A percentile compares a stretch with the other conserved stretches of the same genome.
Conservation (phyloP, 116 monocot species). For the Cymodocea nodosa region DNA sequence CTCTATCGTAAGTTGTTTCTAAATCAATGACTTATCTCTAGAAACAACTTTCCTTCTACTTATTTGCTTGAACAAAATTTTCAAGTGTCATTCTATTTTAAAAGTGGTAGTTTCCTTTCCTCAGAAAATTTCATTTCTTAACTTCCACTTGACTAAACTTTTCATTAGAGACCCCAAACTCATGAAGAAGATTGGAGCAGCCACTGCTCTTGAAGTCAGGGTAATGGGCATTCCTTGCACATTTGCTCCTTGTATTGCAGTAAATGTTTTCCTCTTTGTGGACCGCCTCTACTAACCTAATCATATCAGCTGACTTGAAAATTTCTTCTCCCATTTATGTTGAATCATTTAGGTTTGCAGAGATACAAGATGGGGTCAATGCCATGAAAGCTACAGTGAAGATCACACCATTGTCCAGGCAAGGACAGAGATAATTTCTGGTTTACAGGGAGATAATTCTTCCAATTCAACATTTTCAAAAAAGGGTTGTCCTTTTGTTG, state of each 20-base stretch:
- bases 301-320: too few relatives aligned
- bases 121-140: too few relatives aligned
- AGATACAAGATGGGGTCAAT: slow-evolving; percentile 65
- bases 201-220: slow-evolving; percentile 57
- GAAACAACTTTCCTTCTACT: too few relatives aligned
- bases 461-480: slow-evolving; percentile 7
- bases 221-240: slow-evolving; percentile 55
- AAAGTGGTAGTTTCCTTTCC: too few relatives aligned
- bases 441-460: slow-evolving; percentile 42
- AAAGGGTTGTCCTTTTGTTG: slow-evolving; percentile 38
- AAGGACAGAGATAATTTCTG: slow-evolving; percentile 46
- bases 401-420: slow-evolving; percentile 30
- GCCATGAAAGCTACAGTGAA: slow-evolving; percentile 60
- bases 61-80: too few relatives aligned
- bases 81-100: too few relatives aligned
- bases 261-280: too few relatives aligned
- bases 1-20: too few relatives aligned
- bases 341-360: slow-evolving; percentile 31
- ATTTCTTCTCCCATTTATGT: too few relatives aligned
- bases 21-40: too few relatives aligned
- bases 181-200: slow-evolving; percentile 48
- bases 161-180: slow-evolving; percentile 54
- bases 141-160: too few relatives aligned
- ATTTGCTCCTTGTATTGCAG: slow-evolving; percentile 64
- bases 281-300: too few relatives aligned